Evolutionary conservation across 1,139 yeast genomes (phyloP).

Genomic region (Kurtzmaniella quercitrusa): DNA sequence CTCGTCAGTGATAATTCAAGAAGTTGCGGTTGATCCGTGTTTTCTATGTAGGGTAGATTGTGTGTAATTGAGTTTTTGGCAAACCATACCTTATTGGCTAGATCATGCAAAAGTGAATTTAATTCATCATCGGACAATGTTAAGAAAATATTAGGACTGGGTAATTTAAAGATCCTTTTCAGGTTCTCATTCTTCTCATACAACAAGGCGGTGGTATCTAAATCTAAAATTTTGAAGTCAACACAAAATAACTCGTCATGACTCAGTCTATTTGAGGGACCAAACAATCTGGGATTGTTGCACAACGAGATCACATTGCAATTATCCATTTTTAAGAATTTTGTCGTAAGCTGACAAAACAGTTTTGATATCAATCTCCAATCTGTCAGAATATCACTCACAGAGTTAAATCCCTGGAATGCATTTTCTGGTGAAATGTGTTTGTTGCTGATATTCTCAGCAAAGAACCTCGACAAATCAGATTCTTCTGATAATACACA

Average conservation of each 20-base stretch:
- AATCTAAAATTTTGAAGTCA: slow-evolving; percentile 12
- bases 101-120: slow-evolving; percentile 2
- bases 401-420: not conserved
- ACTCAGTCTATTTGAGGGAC: not conserved
- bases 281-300: not conserved
- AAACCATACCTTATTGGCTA: not conserved
- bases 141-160: slow-evolving; percentile 5
- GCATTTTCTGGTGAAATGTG: not conserved
- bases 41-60: not conserved
- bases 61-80: not conserved
- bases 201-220: slow-evolving; percentile 8
- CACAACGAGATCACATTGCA: slow-evolving; percentile 10
- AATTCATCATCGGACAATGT: slow-evolving; percentile 8
- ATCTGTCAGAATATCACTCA: not conserved
- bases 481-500: slow-evolving; percentile 30
- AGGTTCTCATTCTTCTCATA: slow-evolving; percentile 3
- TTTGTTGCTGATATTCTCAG: slow-evolving; percentile 34
- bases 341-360: slow-evolving; percentile 8
- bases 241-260: slow-evolving; percentile 18
- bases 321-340: slow-evolving; percentile 10
- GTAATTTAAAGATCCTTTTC: not conserved
- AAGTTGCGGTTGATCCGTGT: slow-evolving; percentile 14
- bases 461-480: slow-evolving; percentile 41
- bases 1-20: slow-evolving; percentile 15
- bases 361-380: not conserved